Conservation (phyloP, 2,329 filamentous ascomycete genomes). For the Monosporascus sp. region DNA sequence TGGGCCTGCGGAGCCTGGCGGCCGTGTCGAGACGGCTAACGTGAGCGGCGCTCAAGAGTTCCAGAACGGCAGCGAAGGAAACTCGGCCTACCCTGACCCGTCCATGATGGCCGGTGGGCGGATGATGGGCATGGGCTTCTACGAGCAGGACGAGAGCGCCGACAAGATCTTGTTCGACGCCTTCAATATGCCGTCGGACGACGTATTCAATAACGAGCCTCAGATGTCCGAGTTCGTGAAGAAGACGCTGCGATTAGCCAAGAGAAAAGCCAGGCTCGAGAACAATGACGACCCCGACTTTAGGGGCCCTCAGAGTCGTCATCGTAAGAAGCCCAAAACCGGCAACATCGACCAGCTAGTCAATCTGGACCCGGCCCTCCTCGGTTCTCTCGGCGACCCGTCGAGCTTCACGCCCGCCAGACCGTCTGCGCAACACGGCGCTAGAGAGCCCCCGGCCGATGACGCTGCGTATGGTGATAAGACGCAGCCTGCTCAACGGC, state of each 20-base stretch:
- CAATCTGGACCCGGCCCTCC: conserved; percentile 51
- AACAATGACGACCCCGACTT: conserved; percentile 53
- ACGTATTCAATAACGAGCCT: conserved; percentile 36
- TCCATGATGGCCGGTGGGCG: conserved; percentile 40
- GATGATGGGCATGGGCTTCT: conserved; percentile 55
- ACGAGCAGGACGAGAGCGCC: conserved; percentile 51
- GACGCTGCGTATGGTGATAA: conserved; percentile 9
- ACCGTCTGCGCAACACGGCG: conserved; percentile 5
- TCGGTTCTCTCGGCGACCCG: conserved; percentile 25
- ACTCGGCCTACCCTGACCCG: conserved; percentile 34
- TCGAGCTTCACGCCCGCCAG: conserved; percentile 15
- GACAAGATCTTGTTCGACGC: conserved; percentile 56
- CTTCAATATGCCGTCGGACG: conserved; percentile 47
- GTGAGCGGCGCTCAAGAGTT: conserved; percentile 7
- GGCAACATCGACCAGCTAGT: conserved; percentile 31
- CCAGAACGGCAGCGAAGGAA: conserved; percentile 20
- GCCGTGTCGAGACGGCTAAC: conserved; percentile 22
- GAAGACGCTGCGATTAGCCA: conserved; percentile 48
- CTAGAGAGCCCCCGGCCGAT: conserved; percentile 10
- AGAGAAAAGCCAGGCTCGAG: conserved; percentile 46
- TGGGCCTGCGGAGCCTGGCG: conserved; percentile 12
- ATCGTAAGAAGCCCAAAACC: conserved; percentile 35
- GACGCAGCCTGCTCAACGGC: conserved; percentile 8
- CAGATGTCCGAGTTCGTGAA: conserved; percentile 50
- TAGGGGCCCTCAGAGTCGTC: conserved; percentile 34